Percentiles rank a stretch among this genome's conserved stretches.
These are phyloP conservation scores for Ustilago loliicola DNA, from an alignment of 1,284 basidiomycete species.

Conservation along the genomic window DNA sequence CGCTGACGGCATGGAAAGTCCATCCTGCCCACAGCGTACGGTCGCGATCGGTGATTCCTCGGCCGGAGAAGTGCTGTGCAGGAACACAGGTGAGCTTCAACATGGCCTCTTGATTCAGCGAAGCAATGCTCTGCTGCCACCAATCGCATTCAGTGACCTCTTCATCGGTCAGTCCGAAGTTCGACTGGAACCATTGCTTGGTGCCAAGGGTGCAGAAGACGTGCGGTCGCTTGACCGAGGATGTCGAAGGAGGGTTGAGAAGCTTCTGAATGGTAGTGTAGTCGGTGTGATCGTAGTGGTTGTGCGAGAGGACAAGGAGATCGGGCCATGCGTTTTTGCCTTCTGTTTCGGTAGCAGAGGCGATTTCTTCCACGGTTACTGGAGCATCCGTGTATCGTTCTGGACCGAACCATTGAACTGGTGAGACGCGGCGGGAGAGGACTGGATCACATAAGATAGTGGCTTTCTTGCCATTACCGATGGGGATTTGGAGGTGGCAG, in stretches of 20 bases:
- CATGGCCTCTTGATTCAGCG: constrained; percentile 14
- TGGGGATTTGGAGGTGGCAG: constrained; percentile 54
- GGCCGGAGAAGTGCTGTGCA: constrained; percentile 58
- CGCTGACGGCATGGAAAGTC: constrained; percentile 41
- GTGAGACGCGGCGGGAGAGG: constrained; percentile 53
- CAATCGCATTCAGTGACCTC: constrained; percentile 62
- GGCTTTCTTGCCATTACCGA: constrained; percentile 27
- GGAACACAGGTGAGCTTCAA: constrained; percentile 57
- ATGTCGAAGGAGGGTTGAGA: constrained; percentile 27
- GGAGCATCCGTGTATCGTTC: constrained; percentile 54
- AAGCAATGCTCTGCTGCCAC: constrained; percentile 54
- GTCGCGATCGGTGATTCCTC: constrained; percentile 44
- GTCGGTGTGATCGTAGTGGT: constrained; percentile 64
- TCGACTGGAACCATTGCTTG: constrained; percentile 50
- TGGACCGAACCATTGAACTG: constrained; percentile 59
- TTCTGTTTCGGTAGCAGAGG: constrained; percentile 18
- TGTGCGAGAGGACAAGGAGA: constrained; percentile 57
- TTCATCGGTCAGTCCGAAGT: constrained; percentile 37
- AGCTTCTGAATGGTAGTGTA: constrained; percentile 53
- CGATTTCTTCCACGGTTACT: constrained; percentile 52
- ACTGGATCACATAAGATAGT: constrained; percentile 61
- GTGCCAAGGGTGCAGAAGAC: constrained; percentile 60
- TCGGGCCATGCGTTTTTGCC: constrained; percentile 56
- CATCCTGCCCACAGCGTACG: constrained; percentile 62
- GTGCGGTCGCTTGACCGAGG: constrained; percentile 42